Evolutionary conservation across 2,329 filamentous ascomycete species (phyloP), one percentile per base, ranked within the genome.

Genomic region (Botrytis medusae): DNA sequence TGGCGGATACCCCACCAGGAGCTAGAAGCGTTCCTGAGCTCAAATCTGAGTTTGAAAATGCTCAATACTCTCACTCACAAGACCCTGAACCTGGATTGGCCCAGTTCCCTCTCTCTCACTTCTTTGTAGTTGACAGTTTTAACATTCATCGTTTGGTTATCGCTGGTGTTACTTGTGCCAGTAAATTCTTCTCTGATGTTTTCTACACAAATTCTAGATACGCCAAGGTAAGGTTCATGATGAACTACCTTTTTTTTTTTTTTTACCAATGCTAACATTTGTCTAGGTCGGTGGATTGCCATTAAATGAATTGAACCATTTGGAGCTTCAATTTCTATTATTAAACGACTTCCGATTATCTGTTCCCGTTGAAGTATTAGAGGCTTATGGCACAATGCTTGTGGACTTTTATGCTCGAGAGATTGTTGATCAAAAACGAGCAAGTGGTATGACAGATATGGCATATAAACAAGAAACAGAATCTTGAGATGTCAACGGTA

Each of bases 161-260:
- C 81, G 94, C 96, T 2, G 96, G 95, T 51, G 96, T 99, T 62
- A 99, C 96, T 4, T 98, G 96, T 83, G 95, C 96, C 8, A 98
- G 95, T 88, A 99, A 99, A 83, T 99, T 98, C 87, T 99, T 99
- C 84, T 98, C 95, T 8, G 89, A 99, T 84, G 95, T 98, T 59
- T 99, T 99, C 80, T 99, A 98, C 82, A 99, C 96, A 16, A 99
- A 99, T 83, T 98, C 96, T 72, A 90, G 96, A 90, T 99, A 99
- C 82, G 96, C 96, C 74, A 99, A 98, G 92, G 96, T 97, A 87
- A 84, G 48, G 63, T 40, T 32, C 73, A 48, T 44, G 42, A 54
- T 25, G 57, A 37, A 32, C 65, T n/a, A 69, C n/a, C 65, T 18
- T 14, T n/a, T n/a, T n/a, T n/a, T n/a, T n/a, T n/a, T n/a, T n/a